phyloP scores from a whole-genome alignment of 768 basidiomycete species.

The Suillus discolor region DNA sequence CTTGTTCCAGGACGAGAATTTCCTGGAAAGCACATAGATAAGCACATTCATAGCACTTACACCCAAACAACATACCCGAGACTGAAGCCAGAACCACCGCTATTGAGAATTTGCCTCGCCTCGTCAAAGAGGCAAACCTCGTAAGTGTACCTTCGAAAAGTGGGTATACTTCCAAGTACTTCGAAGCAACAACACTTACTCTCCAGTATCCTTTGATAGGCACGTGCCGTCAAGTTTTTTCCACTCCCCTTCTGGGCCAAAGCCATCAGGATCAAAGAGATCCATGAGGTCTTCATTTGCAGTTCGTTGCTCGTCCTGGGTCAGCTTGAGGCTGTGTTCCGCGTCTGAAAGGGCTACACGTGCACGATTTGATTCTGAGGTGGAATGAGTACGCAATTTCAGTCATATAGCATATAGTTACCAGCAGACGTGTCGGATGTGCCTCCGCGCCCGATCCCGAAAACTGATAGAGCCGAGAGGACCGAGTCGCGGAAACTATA shows the following conservation, averaged over 20 bases:
- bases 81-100: slow-evolving; percentile 71
- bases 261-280: slow-evolving; percentile 66
- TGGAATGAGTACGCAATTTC: slow-evolving; percentile 8
- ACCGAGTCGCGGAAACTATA: slow-evolving; percentile 64
- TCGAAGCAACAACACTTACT: slow-evolving; percentile 57
- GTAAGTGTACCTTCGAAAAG: slow-evolving; percentile 77
- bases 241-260: slow-evolving; percentile 88
- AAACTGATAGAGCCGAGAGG: slow-evolving; percentile 58
- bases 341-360: slow-evolving; percentile 65
- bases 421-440: slow-evolving; percentile 43
- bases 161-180: neutral
- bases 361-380: slow-evolving; percentile 59
- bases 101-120: slow-evolving; percentile 85
- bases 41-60: neutral
- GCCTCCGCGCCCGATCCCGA: slow-evolving; percentile 57
- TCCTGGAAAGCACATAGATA: slow-evolving; percentile 41
- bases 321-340: slow-evolving; percentile 55
- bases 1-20: slow-evolving; percentile 79
- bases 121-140: slow-evolving; percentile 91
- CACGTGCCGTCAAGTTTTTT: slow-evolving; percentile 90
- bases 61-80: slow-evolving; percentile 71
- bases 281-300: slow-evolving; percentile 62
- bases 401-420: slow-evolving; percentile 18
- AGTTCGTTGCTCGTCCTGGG: slow-evolving; percentile 54
- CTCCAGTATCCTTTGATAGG: slow-evolving; percentile 81